A percentile compares a stretch with the other conserved stretches of the same genome.
phyloP scores from a whole-genome alignment of 495 filamentous ascomycete genomes.

The Aspergillus asperescens region DNA sequence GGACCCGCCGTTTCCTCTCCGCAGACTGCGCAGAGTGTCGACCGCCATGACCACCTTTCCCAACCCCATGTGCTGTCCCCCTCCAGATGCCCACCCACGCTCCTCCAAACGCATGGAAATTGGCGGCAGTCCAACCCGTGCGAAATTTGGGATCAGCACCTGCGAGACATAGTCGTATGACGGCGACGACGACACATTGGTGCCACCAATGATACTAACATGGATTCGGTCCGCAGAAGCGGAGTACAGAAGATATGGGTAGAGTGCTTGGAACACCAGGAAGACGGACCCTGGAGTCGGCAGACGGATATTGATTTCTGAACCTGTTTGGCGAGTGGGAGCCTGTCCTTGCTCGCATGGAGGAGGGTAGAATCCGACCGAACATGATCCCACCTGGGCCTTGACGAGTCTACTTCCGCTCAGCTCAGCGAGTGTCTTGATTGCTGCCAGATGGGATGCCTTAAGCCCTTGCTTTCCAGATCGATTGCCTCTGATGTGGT shows the following conservation, averaged over 20 bases:
- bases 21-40: slow-evolving; percentile 44
- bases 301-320: slow-evolving; percentile 32
- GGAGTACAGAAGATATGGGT: slow-evolving; percentile 69
- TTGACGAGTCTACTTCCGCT: slow-evolving; percentile 56
- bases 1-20: not conserved
- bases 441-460: slow-evolving; percentile 64
- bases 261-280: slow-evolving; percentile 76
- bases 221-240: slow-evolving; percentile 20
- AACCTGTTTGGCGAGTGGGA: not conserved
- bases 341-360: not conserved
- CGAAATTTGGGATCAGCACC: slow-evolving; percentile 67
- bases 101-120: slow-evolving; percentile 51
- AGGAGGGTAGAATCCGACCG: slow-evolving; percentile 47
- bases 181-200: slow-evolving; percentile 66
- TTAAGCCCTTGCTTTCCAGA: slow-evolving; percentile 59
- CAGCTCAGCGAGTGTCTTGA: slow-evolving; percentile 59
- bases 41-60: slow-evolving; percentile 59
- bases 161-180: slow-evolving; percentile 74
- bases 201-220: slow-evolving; percentile 67
- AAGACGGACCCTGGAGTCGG: slow-evolving; percentile 44
- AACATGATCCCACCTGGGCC: slow-evolving; percentile 49
- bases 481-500: slow-evolving; percentile 66
- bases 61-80: slow-evolving; percentile 48
- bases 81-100: slow-evolving; percentile 65
- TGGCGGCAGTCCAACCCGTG: slow-evolving; percentile 53